phyloP scores from a whole-genome alignment of 345 rosid genomes.

The Lepidium aucheri region DNA sequence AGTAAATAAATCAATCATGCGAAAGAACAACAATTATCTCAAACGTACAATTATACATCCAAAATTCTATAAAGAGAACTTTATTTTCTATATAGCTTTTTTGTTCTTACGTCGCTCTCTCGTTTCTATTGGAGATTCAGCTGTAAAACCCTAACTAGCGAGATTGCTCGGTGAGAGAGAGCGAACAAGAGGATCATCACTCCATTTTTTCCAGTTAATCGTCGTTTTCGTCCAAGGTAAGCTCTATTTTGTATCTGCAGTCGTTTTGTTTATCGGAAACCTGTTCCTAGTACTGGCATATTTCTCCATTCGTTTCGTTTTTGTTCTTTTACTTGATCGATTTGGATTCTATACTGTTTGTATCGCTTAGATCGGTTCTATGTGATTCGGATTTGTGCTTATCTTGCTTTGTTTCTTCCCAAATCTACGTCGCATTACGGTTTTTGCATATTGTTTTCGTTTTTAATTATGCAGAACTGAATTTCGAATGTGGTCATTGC shows the following conservation, averaged over 20 bases:
- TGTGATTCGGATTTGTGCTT: not conserved
- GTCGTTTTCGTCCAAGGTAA: slow-evolving; percentile 13
- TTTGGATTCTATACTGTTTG: not conserved
- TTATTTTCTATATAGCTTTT: not conserved
- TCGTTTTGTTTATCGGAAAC: not conserved
- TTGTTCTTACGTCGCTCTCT: not conserved
- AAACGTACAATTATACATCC: slow-evolving; percentile 6
- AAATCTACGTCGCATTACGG: not conserved
- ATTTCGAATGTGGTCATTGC: not conserved
- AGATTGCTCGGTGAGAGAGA: not conserved
- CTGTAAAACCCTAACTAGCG: slow-evolving; percentile 27
- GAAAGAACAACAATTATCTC: not conserved
- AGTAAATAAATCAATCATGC: not conserved
- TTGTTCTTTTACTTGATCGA: not conserved
- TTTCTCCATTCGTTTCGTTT: not conserved
- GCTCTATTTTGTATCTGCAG: not conserved
- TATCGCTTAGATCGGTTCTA: slow-evolving; percentile 11
- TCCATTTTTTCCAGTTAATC: not conserved
- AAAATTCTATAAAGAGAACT: slow-evolving; percentile 9
- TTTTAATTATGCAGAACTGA: not conserved
- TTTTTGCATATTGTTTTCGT: not conserved
- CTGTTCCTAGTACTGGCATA: not conserved
- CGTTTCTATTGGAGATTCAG: slow-evolving; percentile 19
- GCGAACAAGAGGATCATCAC: not conserved
- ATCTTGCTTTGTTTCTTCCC: not conserved